A percentile compares a stretch with the other conserved stretches of the same genome.
phyloP scores from a whole-genome alignment of 805 yeast genomes.

The Ogataea trehalophila region DNA sequence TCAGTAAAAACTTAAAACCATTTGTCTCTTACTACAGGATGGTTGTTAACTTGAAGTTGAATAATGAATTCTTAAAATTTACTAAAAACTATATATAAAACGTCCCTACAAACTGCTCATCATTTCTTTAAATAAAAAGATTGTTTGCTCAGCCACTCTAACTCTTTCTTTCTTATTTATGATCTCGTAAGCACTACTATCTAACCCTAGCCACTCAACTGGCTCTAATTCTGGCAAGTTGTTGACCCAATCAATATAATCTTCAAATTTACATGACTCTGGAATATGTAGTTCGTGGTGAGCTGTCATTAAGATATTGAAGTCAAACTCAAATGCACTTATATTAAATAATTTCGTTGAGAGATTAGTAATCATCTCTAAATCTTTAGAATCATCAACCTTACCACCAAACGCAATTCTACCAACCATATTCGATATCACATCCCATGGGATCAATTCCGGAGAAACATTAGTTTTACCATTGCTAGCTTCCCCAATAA shows the following conservation, averaged over 20 bases:
- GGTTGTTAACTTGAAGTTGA: too few species aligned
- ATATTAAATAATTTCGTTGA: conserved; percentile 35
- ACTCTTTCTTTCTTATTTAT: conserved; percentile 5
- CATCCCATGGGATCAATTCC: conserved; percentile 49
- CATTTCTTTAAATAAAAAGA: conserved; percentile 2
- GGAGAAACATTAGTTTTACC: conserved; percentile 38
- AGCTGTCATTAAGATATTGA: conserved; percentile 35
- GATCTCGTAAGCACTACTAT: conserved; percentile 7
- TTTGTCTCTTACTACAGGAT: too few species aligned
- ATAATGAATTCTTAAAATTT: too few species aligned
- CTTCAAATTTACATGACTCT: conserved; percentile 35
- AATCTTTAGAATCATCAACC: conserved; percentile 40
- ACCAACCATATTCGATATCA: conserved; percentile 44
- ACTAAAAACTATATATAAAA: background rate
- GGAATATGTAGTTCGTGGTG: conserved; percentile 37
- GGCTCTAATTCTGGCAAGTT: conserved; percentile 48
- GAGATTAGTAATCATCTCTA: conserved; percentile 29
- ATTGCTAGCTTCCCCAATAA: conserved; percentile 29
- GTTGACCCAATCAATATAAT: conserved; percentile 45
- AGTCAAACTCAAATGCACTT: conserved; percentile 37
- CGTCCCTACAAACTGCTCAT: background rate
- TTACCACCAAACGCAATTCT: conserved; percentile 66
- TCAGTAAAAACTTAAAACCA: too few species aligned
- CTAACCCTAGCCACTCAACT: conserved; percentile 26
- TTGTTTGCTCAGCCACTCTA: conserved; percentile 3